Evolutionary conservation across 2,329 filamentous ascomycete genomes (phyloP).

Genomic region (Phyllosticta capitalensis): DNA sequence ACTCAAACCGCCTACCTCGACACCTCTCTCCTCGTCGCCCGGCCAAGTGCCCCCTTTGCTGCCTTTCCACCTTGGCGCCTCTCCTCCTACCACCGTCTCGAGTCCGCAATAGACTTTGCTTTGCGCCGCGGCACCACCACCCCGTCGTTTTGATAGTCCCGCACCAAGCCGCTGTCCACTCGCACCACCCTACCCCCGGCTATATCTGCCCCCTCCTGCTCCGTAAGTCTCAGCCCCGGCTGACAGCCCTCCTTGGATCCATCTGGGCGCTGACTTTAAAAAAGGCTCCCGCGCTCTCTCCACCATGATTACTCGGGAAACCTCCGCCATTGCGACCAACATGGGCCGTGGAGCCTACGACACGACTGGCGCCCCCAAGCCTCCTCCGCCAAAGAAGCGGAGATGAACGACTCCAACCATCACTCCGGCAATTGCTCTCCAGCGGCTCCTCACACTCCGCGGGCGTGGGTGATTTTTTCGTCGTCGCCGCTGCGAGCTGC

Average conservation of each 20-base stretch:
- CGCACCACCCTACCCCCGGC: not conserved
- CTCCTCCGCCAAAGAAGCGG: constrained; percentile 31
- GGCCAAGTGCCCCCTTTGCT: constrained; percentile 4
- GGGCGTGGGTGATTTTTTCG: constrained; percentile 6
- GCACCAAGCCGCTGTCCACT: not conserved
- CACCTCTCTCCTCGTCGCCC: constrained; percentile 1
- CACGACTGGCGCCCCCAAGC: constrained; percentile 40
- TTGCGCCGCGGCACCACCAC: constrained; percentile 7
- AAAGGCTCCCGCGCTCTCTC: constrained; percentile 17
- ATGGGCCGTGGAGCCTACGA: constrained; percentile 43
- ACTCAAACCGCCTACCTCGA: not conserved
- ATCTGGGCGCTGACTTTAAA: constrained; percentile 12
- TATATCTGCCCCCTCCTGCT: constrained; percentile 4
- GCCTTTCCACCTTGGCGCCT: not conserved
- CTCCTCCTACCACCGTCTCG: not conserved
- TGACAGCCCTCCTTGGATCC: constrained; percentile 11
- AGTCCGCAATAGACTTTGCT: not conserved
- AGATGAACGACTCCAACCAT: constrained; percentile 16
- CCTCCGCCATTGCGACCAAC: constrained; percentile 29
- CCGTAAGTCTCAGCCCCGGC: constrained; percentile 14
- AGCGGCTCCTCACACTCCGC: constrained; percentile 8
- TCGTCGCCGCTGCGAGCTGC: constrained; percentile 4
- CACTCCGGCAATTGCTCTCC: not conserved
- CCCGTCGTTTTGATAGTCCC: not conserved
- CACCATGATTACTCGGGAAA: constrained; percentile 36